Base-by-base conservation (phyloP, 2,329 filamentous ascomycete genomes). In the Pezicula rhizophila region DNA sequence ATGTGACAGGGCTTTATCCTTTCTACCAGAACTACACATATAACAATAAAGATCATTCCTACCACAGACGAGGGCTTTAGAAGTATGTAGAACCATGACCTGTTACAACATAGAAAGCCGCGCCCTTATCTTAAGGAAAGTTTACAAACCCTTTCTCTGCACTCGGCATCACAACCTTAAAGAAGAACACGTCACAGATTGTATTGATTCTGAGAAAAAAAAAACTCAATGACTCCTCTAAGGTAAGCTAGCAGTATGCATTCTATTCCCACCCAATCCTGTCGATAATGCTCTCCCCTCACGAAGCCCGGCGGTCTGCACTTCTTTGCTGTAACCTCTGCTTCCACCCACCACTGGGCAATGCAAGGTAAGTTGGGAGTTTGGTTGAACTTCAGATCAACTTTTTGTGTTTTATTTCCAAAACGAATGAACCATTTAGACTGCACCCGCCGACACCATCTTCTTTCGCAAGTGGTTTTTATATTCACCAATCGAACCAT, bases 381-480 rank as follows among this genome's bases (percentile, higher is more conserved):
- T 31, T 31, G 8, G 35, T 20, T 38, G 35, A 44, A 52, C 39
- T 51, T 54, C 52, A 48, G 47, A 48, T 51, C 47, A 54, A 54
- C 49, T 52, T 58, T 60, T 57, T 53, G 42, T 34, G 48, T 33
- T 51, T 46, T 39, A 28, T n/a, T 42, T 34, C 18, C 28, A 38
- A 28, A 12, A 18, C 28, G 15, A 39, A 46, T 33, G 18, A 10
- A 28, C 49, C 41, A 20, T 64, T 78, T 88, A 95, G 67, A 97
- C 90, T 58, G 89, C 88, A 69, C 92, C 92, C 49, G 82, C 74
- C 41, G 81, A 80, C 65, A 96, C 75, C 93, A 99, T 99, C 89
- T 97, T 97, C 85, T 97, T 97, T 68, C 92, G 85, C 65, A 99
- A 80, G 74, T 96, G 83, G 75, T 95, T 88, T 88, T 99, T 99